phyloP scores from a whole-genome alignment of 208 protist species.

The Crithidia acanthocephali region DNA sequence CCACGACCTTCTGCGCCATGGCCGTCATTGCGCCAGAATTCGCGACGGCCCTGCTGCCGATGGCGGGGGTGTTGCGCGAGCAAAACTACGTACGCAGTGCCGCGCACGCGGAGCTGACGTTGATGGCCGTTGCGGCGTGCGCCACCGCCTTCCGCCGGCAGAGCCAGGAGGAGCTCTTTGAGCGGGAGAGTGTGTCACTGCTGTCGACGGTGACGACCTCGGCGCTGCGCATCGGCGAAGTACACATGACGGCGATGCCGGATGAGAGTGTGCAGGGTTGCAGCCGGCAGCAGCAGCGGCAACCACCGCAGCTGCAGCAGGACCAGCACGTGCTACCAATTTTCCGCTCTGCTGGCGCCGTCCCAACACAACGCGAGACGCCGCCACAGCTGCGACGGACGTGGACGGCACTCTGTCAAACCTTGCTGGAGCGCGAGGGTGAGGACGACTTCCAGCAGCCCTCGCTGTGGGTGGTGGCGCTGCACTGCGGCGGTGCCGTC shows the following conservation, averaged over 20 bases:
- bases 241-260: not conserved
- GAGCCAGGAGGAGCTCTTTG: slow-evolving; percentile 28
- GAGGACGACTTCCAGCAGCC: slow-evolving; percentile 2
- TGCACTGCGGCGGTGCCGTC: slow-evolving; percentile 54
- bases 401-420: slow-evolving; percentile 18
- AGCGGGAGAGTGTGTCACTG: slow-evolving; percentile 5
- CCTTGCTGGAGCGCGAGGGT: slow-evolving; percentile 16
- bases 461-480: slow-evolving; percentile 42
- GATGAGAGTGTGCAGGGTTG: too few species aligned
- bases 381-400: slow-evolving; percentile 14
- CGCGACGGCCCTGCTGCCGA: slow-evolving; percentile 28
- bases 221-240: not conserved
- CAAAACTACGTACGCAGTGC: slow-evolving; percentile 24
- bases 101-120: slow-evolving; percentile 33
- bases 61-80: slow-evolving; percentile 34
- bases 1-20: slow-evolving; percentile 34
- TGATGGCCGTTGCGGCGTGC: slow-evolving; percentile 40
- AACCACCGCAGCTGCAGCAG: too few species aligned
- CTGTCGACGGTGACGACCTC: not conserved
- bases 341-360: slow-evolving; percentile 9
- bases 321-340: too few species aligned
- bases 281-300: not conserved
- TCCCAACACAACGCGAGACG: not conserved
- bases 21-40: slow-evolving; percentile 34
- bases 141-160: slow-evolving; percentile 31